These are phyloP conservation scores for Purpureocillium lavendulum DNA, from an alignment of 2,329 filamentous ascomycete species.

Conservation along the genomic window DNA sequence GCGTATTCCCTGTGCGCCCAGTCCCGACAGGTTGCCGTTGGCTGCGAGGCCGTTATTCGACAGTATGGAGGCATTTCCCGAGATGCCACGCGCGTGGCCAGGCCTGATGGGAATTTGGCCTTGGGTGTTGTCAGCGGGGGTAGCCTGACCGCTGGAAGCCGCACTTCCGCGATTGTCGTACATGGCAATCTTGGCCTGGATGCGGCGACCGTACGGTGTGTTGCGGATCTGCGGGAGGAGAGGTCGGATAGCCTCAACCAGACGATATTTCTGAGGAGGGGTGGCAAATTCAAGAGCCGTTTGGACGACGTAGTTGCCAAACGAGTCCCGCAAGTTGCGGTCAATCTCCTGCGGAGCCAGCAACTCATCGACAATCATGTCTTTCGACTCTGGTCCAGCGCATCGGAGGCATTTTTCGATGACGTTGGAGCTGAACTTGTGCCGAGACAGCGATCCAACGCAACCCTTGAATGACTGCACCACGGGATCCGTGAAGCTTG, in stretches of 20 bases:
- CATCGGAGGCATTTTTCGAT: conserved; percentile 94
- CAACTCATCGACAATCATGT: conserved; percentile 80
- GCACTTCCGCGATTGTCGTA: conserved; percentile 41
- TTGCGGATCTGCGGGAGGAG: conserved; percentile 77
- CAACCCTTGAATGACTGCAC: conserved; percentile 70
- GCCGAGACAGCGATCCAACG: conserved; percentile 69
- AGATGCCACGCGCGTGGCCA: conserved; percentile 31
- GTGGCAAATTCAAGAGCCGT: conserved; percentile 86
- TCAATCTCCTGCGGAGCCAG: conserved; percentile 68
- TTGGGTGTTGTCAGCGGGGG: conserved; percentile 43
- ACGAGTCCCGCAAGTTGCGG: conserved; percentile 81
- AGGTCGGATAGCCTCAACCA: conserved; percentile 80
- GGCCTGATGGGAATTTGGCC: conserved; percentile 45
- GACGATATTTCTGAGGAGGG: conserved; percentile 58
- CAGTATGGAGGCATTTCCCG: conserved; percentile 29
- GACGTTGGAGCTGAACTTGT: conserved; percentile 99
- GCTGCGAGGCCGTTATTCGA: conserved; percentile 17
- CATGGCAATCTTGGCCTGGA: conserved; percentile 75
- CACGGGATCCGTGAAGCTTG: conserved; percentile 79
- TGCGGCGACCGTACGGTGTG: conserved; percentile 89
- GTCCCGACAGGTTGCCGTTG: conserved; percentile 13
- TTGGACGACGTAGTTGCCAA: conserved; percentile 97
- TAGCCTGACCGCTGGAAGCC: conserved; percentile 38
- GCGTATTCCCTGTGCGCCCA: conserved; percentile 15
- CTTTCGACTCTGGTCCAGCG: conserved; percentile 64